Evolutionary conservation across 2,329 filamentous ascomycete genomes (phyloP).

Genomic region (Xylaria sp.): DNA sequence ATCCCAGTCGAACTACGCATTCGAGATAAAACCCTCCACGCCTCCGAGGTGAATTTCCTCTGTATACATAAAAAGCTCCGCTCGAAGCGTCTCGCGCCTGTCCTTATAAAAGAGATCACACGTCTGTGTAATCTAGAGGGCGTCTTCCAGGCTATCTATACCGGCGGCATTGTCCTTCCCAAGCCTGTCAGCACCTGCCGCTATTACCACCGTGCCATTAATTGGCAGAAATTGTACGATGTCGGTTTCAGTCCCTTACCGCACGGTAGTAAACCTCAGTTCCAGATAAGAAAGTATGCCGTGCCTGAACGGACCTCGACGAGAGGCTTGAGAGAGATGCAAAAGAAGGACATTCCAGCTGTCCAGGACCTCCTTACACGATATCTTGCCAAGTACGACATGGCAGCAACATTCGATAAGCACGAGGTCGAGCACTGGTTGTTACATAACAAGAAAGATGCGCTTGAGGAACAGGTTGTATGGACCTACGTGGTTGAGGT

Average conservation of each 20-base stretch:
- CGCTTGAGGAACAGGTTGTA: conserved; percentile 76
- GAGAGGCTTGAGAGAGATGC: conserved; percentile 79
- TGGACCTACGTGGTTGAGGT: conserved; percentile 93
- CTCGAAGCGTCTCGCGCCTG: conserved; percentile 86
- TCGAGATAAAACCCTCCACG: conserved; percentile 73
- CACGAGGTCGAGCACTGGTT: conserved; percentile 91
- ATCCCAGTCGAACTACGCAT: conserved; percentile 85
- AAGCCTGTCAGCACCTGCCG: conserved; percentile 91
- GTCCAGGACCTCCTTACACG: conserved; percentile 76
- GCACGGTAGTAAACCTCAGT: conserved; percentile 78
- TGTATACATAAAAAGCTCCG: conserved; percentile 98
- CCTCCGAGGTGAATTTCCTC: conserved; percentile 96
- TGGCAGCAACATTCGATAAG: conserved; percentile 79
- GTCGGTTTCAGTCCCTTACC: conserved; percentile 93
- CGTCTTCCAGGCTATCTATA: conserved; percentile 96
- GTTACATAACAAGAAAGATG: conserved; percentile 67
- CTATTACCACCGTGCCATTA: conserved; percentile 91
- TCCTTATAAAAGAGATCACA: conserved; percentile 97
- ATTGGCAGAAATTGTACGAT: conserved; percentile 96
- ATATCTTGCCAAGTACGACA: conserved; percentile 80
- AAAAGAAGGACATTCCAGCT: conserved; percentile 75
- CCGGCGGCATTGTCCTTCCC: conserved; percentile 86
- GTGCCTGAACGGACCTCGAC: conserved; percentile 76
- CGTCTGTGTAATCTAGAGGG: conserved; percentile 85
- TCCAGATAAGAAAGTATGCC: conserved; percentile 85